These are phyloP conservation scores for Wallacemonas sp. DNA, from an alignment of 208 protist species.

Conservation along the genomic window DNA sequence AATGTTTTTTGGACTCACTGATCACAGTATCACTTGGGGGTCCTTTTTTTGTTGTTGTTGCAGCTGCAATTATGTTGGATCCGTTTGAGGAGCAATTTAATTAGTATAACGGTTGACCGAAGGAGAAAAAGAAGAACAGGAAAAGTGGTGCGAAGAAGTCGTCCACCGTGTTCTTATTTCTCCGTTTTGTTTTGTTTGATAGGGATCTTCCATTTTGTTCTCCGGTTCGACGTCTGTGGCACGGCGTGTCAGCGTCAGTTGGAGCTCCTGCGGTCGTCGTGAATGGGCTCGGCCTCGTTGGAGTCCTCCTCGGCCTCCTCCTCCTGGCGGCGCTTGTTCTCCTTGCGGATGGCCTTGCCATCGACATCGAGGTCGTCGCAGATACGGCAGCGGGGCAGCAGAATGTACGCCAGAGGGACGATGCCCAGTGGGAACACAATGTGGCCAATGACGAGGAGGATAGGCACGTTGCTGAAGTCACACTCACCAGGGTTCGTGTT, in stretches of 20 bases:
- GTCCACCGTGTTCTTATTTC: too few species aligned
- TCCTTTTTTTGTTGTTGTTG: too few species aligned
- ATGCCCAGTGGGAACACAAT: slow-evolving; percentile 39
- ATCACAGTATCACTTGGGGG: too few species aligned
- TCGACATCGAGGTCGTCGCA: slow-evolving; percentile 19
- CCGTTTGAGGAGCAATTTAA: too few species aligned
- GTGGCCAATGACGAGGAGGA: slow-evolving; percentile 38
- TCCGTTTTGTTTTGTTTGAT: background rate
- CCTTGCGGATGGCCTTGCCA: slow-evolving; percentile 12
- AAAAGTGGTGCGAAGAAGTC: too few species aligned
- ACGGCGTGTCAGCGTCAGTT: background rate
- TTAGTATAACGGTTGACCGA: too few species aligned
- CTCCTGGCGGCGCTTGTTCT: background rate
- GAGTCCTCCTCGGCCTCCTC: background rate
- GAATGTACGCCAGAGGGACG: slow-evolving; percentile 31
- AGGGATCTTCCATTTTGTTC: background rate
- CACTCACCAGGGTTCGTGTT: slow-evolving; percentile 31
- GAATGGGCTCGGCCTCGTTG: background rate
- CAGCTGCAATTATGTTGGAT: too few species aligned
- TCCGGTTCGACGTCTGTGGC: background rate
- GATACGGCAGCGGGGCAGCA: slow-evolving; percentile 12
- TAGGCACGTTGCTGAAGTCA: slow-evolving; percentile 52
- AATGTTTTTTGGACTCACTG: too few species aligned
- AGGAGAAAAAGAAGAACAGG: too few species aligned
- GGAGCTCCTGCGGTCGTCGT: background rate